phyloP scores from a whole-genome alignment of 306 rosid genomes.

The Begonia masoniana region DNA sequence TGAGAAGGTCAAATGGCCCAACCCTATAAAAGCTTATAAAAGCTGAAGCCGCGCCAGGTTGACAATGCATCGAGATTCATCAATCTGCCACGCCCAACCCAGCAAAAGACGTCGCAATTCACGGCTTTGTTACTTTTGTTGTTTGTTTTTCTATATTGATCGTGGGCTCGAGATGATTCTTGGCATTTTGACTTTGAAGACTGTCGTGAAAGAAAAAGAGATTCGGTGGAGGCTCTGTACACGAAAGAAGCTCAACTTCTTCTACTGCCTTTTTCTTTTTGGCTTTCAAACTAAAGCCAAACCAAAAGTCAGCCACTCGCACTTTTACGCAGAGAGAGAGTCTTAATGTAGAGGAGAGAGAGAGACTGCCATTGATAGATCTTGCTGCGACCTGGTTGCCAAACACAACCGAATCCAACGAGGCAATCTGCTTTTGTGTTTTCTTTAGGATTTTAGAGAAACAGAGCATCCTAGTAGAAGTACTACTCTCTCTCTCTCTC shows the following conservation, averaged over 20 bases:
- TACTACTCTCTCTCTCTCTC: too few relatives aligned
- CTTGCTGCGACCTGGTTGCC: too few relatives aligned
- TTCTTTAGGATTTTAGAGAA: too few relatives aligned
- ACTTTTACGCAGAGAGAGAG: slow-evolving; percentile 24
- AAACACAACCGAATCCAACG: slow-evolving; percentile 49
- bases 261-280: background rate
- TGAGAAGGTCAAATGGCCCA: too few relatives aligned
- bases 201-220: slow-evolving; percentile 22
- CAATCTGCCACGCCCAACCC: too few relatives aligned
- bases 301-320: background rate
- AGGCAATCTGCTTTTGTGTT: slow-evolving; percentile 30
- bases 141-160: background rate
- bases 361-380: too few relatives aligned
- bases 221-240: slow-evolving; percentile 39
- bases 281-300: too few relatives aligned
- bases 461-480: too few relatives aligned
- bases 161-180: slow-evolving; percentile 8
- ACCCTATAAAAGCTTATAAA: too few relatives aligned
- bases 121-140: slow-evolving; percentile 30
- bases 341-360: background rate
- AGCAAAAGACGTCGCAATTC: slow-evolving; percentile 26
- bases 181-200: slow-evolving; percentile 11
- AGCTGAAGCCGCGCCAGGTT: too few relatives aligned
- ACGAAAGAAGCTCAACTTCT: slow-evolving; percentile 12
- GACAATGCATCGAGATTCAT: too few relatives aligned